phyloP scores from a whole-genome alignment of 768 basidiomycete genomes.

The Coprinopsis cinerea region DNA sequence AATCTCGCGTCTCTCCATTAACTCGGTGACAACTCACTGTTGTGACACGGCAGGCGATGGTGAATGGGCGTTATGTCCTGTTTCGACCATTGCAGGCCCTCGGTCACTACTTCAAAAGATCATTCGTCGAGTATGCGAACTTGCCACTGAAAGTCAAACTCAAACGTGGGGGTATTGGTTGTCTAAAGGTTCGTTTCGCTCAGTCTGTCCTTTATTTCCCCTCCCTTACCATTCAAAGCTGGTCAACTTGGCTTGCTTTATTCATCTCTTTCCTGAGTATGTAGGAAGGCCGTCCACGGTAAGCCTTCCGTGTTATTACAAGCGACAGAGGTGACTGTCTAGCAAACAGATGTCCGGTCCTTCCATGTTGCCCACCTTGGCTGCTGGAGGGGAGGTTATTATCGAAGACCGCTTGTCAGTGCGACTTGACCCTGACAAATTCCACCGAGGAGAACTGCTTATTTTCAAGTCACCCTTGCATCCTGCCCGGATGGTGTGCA shows the following conservation, averaged over 20 bases:
- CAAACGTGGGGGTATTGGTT: background rate
- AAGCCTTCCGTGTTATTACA: conserved; percentile 2
- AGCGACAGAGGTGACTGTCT: conserved; percentile 4
- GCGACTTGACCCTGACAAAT: conserved; percentile 39
- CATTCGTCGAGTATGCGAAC: background rate
- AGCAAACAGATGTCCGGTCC: conserved; percentile 55
- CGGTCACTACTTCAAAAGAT: background rate
- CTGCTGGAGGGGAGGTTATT: conserved; percentile 49
- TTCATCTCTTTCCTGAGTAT: conserved; percentile 61
- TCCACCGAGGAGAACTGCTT: conserved; percentile 74
- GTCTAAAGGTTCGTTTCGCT: background rate
- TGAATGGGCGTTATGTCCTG: background rate
- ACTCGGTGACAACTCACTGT: too few relatives aligned
- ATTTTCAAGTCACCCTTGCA: conserved; percentile 65
- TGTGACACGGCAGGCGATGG: background rate
- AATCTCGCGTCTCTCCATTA: too few relatives aligned
- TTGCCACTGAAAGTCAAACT: background rate
- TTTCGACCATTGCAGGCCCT: background rate
- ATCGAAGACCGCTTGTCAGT: conserved; percentile 58
- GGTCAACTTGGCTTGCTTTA: conserved; percentile 47
- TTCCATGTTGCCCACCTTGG: conserved; percentile 80
- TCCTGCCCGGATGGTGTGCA: conserved; percentile 68
- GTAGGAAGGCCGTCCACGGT: conserved; percentile 30
- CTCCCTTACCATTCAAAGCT: conserved; percentile 26
- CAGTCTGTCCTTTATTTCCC: background rate